Evolutionary conservation across 169 alveolate species (phyloP), one percentile per base, ranked within the genome.

Genomic region (Plasmodium chabaudi): DNA sequence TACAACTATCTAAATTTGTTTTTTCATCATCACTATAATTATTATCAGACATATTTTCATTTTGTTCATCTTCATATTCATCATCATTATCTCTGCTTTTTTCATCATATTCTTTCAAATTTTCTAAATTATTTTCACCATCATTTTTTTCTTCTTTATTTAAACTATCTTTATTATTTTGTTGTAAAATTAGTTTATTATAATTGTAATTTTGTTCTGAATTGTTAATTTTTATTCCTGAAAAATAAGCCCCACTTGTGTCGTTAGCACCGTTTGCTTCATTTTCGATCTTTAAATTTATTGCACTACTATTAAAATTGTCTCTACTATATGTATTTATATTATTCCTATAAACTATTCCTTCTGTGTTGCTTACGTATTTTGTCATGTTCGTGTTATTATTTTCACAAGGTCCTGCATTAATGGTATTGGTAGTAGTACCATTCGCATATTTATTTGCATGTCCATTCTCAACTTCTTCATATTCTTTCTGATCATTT

Each of bases 11-110:
- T 9, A 27, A 34, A 21, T 77, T 53, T 21, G 49, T 77, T 17
- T 63, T 51, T 19, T 77, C 71, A 44, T 77, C 88, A 63, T 77
- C 77, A 51, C 84, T 71, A 15, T 67, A 77, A 46, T 63, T 63
- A 19, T 77, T 75, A 77, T 77, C 75, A 1, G 88, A 77, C 44
- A 51, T 39, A 77, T 63, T 77, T 51, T 77, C 71, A 6, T 63
- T 63, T 3, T 77, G 60, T 57, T 49, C 17, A 63, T 77, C 56
- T 25, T 17, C 15, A 47, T 77, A 63, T 64, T 77, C 77, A 56
- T 77, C 77, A 77, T 34, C 47, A 7, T 27, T 53, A 2, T 47
- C 88, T 42, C 65, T 57, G 44, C 4, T 55, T 15, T 57, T 63
- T n/a, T 63, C 57, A 9, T 10, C 49, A n/a, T 5, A n/a, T 44